Conservation (phyloP, 1,284 basidiomycete species). For the Hemileia vastatrix region DNA sequence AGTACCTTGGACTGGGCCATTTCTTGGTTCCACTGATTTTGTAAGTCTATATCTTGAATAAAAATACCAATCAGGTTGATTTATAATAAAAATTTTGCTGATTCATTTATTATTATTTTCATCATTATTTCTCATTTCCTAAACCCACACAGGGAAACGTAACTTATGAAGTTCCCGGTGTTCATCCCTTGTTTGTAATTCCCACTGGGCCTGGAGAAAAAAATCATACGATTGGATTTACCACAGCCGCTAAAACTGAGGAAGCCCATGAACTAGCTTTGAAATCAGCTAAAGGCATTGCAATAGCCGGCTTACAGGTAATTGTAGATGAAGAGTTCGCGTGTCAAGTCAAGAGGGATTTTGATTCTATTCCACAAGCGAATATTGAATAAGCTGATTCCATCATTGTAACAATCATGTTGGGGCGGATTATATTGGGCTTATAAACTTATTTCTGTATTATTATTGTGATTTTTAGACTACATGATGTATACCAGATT, state of each 20-base stretch:
- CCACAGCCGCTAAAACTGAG: slow-evolving; percentile 53
- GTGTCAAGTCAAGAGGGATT: slow-evolving; percentile 47
- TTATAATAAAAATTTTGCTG: background rate
- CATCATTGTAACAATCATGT: too few relatives aligned
- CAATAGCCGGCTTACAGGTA: slow-evolving; percentile 54
- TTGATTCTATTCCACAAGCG: too few relatives aligned
- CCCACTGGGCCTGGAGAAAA: slow-evolving; percentile 36
- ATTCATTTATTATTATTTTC: background rate
- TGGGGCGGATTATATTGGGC: too few relatives aligned
- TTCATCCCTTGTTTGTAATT: slow-evolving; percentile 44
- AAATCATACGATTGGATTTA: slow-evolving; percentile 50
- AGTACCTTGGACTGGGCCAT: slow-evolving; percentile 23
- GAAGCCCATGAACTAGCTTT: slow-evolving; percentile 58
- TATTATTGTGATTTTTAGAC: too few relatives aligned
- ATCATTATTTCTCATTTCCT: too few relatives aligned
- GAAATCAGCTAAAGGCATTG: slow-evolving; percentile 54
- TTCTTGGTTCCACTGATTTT: slow-evolving; percentile 41
- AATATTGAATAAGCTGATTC: too few relatives aligned
- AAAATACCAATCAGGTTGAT: too few relatives aligned
- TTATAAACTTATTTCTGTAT: too few relatives aligned
- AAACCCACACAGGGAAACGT: slow-evolving; percentile 37
- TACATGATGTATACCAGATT: too few relatives aligned
- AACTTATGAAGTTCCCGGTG: slow-evolving; percentile 41
- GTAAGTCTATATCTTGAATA: slow-evolving; percentile 27
- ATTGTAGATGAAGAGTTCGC: slow-evolving; percentile 56